A percentile compares a stretch with the other conserved stretches of the same genome.
Evolutionary conservation across 2,329 filamentous ascomycete species (phyloP).

Genomic region (Talaromyces sp.): DNA sequence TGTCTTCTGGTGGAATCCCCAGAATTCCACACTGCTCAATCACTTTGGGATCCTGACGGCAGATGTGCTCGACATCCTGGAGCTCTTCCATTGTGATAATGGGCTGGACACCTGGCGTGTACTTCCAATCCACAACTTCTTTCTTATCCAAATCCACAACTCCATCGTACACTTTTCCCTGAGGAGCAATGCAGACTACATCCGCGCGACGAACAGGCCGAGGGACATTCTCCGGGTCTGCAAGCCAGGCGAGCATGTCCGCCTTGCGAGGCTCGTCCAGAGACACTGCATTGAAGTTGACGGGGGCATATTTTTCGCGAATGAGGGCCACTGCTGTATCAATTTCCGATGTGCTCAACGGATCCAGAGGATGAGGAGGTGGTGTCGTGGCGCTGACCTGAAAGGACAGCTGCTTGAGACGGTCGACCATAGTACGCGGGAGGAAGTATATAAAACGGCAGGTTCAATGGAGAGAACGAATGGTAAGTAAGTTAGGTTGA

Average conservation of each 20-base stretch:
- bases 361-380: conserved; percentile 70
- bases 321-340: conserved; percentile 64
- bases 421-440: conserved; percentile 44
- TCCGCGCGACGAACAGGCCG: conserved; percentile 71
- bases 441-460: not conserved
- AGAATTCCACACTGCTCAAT: conserved; percentile 85
- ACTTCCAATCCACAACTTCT: conserved; percentile 69
- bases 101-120: conserved; percentile 72
- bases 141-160: conserved; percentile 65
- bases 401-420: conserved; percentile 58
- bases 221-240: conserved; percentile 54
- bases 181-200: conserved; percentile 73
- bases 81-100: conserved; percentile 92
- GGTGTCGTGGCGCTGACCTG: conserved; percentile 54
- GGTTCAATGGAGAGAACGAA: not conserved
- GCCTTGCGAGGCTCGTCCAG: conserved; percentile 80
- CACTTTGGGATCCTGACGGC: conserved; percentile 73
- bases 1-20: conserved; percentile 74
- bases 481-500: not conserved
- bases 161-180: conserved; percentile 77
- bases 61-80: conserved; percentile 69
- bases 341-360: conserved; percentile 68
- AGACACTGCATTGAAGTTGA: conserved; percentile 83
- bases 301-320: conserved; percentile 62
- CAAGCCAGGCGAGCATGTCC: conserved; percentile 76